A percentile compares a stretch with the other conserved stretches of the same genome.
phyloP scores from a whole-genome alignment of 2,329 filamentous ascomycete species.

The Zarea fungicola region DNA sequence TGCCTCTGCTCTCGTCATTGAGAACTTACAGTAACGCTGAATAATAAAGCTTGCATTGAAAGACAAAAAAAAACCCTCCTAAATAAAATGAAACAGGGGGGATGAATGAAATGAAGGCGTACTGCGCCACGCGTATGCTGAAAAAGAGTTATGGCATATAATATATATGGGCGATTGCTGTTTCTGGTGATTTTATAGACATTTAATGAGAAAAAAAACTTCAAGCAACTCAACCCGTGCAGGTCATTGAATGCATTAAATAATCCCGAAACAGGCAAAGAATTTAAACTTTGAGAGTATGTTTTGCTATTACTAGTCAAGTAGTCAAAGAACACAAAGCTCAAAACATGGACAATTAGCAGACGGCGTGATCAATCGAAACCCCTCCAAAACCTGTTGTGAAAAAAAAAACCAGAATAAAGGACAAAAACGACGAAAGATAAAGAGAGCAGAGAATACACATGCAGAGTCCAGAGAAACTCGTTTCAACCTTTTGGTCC shows the following conservation, averaged over 20 bases:
- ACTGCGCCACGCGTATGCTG: background rate
- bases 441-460: slow-evolving; percentile 14
- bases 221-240: background rate
- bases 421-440: slow-evolving; percentile 2
- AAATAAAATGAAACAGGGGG: background rate
- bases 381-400: too few relatives aligned
- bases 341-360: slow-evolving; percentile 8
- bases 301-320: too few relatives aligned
- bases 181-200: slow-evolving; percentile 6
- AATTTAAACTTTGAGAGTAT: too few relatives aligned
- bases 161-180: background rate
- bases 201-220: slow-evolving; percentile 8
- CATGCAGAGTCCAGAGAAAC: too few relatives aligned
- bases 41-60: too few relatives aligned
- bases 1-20: slow-evolving; percentile 88
- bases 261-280: background rate
- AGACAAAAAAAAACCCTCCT: slow-evolving; percentile 5
- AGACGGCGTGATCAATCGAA: too few relatives aligned
- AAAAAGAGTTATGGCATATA: slow-evolving; percentile 1
- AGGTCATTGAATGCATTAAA: too few relatives aligned
- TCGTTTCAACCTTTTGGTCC: background rate
- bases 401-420: background rate
- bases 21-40: slow-evolving; percentile 55
- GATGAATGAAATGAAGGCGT: slow-evolving; percentile 2
- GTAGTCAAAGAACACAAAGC: slow-evolving; percentile 1